phyloP scores from a whole-genome alignment of 495 filamentous ascomycete genomes.

The Neurospora sp. region DNA sequence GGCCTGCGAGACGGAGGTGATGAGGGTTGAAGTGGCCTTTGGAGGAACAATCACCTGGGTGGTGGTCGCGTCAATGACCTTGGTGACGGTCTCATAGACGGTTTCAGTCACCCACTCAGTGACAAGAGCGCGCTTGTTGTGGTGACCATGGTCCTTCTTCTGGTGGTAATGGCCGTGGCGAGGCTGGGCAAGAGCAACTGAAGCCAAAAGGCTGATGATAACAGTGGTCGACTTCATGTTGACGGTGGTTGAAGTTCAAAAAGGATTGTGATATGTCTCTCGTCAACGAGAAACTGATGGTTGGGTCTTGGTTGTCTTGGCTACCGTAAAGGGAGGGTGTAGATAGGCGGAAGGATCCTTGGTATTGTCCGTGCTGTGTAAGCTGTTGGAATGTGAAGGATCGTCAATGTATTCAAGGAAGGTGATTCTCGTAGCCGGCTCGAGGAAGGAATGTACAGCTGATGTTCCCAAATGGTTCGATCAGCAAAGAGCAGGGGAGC shows the following conservation, averaged over 20 bases:
- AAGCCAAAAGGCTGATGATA: constrained; percentile 31
- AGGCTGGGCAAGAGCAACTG: constrained; percentile 35
- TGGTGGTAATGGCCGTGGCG: constrained; percentile 29
- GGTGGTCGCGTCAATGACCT: constrained; percentile 31
- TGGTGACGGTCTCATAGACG: constrained; percentile 38
- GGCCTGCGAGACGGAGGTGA: constrained; percentile 2
- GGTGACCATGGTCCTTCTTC: constrained; percentile 14
- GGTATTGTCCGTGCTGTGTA: not conserved
- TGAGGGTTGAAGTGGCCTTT: constrained; percentile 9
- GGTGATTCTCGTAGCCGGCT: constrained; percentile 27
- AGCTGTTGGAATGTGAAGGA: not conserved
- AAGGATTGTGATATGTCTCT: not conserved
- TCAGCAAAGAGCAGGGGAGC: constrained; percentile 12
- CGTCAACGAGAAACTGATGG: not conserved
- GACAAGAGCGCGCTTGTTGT: constrained; percentile 33
- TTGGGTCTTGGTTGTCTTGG: not conserved
- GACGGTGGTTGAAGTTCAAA: not conserved
- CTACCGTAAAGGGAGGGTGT: not conserved
- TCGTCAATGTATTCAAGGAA: constrained; percentile 8
- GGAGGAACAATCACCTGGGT: constrained; percentile 28
- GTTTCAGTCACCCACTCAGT: constrained; percentile 40
- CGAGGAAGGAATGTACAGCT: constrained; percentile 28
- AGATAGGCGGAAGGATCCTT: not conserved
- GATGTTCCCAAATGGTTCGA: constrained; percentile 10
- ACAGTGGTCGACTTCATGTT: constrained; percentile 41